Evolutionary conservation across 2,329 filamentous ascomycete genomes (phyloP), one percentile per base, ranked within the genome.

Genomic region (Paecilomyces sp.): DNA sequence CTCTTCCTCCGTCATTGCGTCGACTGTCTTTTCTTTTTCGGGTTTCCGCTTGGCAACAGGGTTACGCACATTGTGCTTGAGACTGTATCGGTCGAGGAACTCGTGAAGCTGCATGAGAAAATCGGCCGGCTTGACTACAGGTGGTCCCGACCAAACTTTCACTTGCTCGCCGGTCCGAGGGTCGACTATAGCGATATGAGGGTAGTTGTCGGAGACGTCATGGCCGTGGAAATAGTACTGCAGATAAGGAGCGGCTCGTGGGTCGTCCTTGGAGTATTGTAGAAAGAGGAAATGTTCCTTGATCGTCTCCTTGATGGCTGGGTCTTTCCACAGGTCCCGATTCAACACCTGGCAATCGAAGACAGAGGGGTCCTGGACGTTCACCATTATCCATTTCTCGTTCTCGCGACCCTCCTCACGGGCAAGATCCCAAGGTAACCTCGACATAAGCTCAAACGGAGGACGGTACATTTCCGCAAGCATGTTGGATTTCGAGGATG

Each of bases 301-400:
- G 31, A 99, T 82, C 1, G 95, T 85, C n/a, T 90, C 86, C 67
- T 84, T 85, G 60, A 99, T 86, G 1, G 87, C 83, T 18, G 84
- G 75, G 66, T 97, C 89, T 76, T 97, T 97, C 94, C 94, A 99
- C 58, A 97, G 86, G 72, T 99, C 94, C 53, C 94, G 85, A 72
- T 99, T 99, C 18, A 99, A 80, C 2, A 90, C 84, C 73, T 99
- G 94, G 74, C 94, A 99, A 74, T 94, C 90, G 74, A 99, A 99
- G 68, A 96, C 88, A 36, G 90, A 90, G 65, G 90, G 86, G 71
- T 99, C 92, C 75, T 99, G 94, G 15, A 99, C 87, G 72, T 99
- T 97, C 63, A 97, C 91, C 66, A 99, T 76, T 55, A 99, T 84
- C 94, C 94, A 99, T 74, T 96, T 97, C 79, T 91, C 87, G 30